These are phyloP conservation scores for Phytomonas francai DNA, from an alignment of 208 protist genomes.

Conservation along the genomic window DNA sequence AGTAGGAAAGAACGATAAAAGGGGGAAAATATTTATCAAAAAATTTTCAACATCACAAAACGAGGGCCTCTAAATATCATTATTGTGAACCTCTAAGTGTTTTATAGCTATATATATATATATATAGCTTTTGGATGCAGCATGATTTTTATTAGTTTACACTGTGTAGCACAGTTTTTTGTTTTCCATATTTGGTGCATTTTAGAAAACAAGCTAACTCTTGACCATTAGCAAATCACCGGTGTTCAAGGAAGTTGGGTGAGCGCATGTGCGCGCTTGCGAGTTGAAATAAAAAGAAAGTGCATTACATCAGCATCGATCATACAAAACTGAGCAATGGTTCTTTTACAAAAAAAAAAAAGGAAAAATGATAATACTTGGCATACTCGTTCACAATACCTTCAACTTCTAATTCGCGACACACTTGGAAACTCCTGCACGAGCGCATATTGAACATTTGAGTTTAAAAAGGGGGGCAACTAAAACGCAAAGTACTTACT, in stretches of 20 bases:
- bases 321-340: not conserved
- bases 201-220: not conserved
- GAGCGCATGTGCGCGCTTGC: not conserved
- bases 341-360: not conserved
- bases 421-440: not conserved
- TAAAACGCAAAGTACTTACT: not conserved
- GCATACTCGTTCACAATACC: not conserved
- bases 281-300: not conserved
- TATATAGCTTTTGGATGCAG: not conserved
- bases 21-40: not conserved
- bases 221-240: not conserved
- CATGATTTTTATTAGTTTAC: not conserved
- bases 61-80: too few species aligned
- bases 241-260: not conserved
- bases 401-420: not conserved
- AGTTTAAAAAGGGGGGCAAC: not conserved
- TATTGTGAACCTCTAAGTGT: too few species aligned
- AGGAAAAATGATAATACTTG: not conserved
- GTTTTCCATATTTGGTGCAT: not conserved
- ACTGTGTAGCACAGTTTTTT: not conserved
- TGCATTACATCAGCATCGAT: not conserved
- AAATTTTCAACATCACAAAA: too few species aligned
- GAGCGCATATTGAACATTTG: not conserved
- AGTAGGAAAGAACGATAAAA: constrained; percentile 11
- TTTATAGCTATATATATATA: not conserved